phyloP scores from a whole-genome alignment of 371 early-diverging fungal genomes.

The Choanephora cucurbitarum region DNA sequence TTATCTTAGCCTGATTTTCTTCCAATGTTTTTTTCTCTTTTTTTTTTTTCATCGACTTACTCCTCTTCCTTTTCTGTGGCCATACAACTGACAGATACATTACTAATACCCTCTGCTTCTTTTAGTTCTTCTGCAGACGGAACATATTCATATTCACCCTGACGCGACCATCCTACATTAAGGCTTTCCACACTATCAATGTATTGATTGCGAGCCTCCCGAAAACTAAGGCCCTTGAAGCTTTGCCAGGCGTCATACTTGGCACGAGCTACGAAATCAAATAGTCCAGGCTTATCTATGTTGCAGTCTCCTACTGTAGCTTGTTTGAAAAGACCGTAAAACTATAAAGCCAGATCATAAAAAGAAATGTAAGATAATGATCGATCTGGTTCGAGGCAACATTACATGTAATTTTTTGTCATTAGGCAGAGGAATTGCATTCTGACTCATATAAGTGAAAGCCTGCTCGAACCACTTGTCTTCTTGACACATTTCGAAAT shows the following conservation, averaged over 20 bases:
- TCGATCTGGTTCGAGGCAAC: background rate
- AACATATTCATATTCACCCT: constrained; percentile 40
- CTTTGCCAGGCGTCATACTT: constrained; percentile 57
- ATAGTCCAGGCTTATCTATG: constrained; percentile 37
- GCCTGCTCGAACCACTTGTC: constrained; percentile 48
- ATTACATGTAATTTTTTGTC: constrained; percentile 46
- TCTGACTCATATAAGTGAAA: constrained; percentile 37
- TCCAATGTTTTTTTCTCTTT: too few relatives aligned
- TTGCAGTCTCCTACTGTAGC: constrained; percentile 47
- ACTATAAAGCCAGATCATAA: too few relatives aligned
- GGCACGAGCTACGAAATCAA: constrained; percentile 51
- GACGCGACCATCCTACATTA: constrained; percentile 44
- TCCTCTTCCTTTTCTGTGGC: constrained; percentile 28
- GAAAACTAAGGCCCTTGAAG: constrained; percentile 25
- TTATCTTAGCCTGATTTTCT: background rate
- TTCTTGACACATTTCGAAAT: constrained; percentile 23
- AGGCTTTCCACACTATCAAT: constrained; percentile 38
- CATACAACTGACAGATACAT: constrained; percentile 36
- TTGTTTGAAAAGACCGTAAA: constrained; percentile 54
- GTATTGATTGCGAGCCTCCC: constrained; percentile 37
- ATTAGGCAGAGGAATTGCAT: constrained; percentile 34
- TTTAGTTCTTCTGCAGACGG: constrained; percentile 19
- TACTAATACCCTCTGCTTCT: constrained; percentile 13
- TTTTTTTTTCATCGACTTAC: too few relatives aligned
- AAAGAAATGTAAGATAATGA: background rate